Evolutionary conservation across 1,284 basidiomycete species (phyloP).

Genomic region (Malassezia vespertilionis): DNA sequence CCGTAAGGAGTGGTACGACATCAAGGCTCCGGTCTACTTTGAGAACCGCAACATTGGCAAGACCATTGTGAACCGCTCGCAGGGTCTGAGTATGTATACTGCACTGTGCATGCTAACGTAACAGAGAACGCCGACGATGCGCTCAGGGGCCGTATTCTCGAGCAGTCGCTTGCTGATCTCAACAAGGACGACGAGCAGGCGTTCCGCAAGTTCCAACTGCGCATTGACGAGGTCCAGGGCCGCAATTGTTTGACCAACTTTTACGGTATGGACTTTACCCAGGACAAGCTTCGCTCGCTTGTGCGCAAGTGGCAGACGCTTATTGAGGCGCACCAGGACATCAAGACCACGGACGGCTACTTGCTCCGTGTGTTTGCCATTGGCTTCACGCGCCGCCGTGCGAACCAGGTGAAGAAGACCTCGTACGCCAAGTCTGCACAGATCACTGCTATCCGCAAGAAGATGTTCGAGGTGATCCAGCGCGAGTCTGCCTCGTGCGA

Average conservation of each 20-base stretch:
- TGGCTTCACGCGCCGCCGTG: constrained; percentile 95
- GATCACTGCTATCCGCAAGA: constrained; percentile 93
- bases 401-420: constrained; percentile 95
- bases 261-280: constrained; percentile 99
- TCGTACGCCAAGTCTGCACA: constrained; percentile 94
- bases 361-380: constrained; percentile 97
- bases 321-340: constrained; percentile 96
- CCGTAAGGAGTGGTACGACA: constrained; percentile 99
- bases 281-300: constrained; percentile 98
- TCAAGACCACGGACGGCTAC: constrained; percentile 99
- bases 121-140: constrained; percentile 97
- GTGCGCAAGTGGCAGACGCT: constrained; percentile 99
- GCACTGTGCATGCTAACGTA: background rate
- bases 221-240: constrained; percentile 94
- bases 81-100: constrained; percentile 75
- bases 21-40: constrained; percentile 97
- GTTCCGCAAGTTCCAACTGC: constrained; percentile 98
- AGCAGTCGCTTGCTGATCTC: constrained; percentile 91
- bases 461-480: constrained; percentile 99
- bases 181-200: constrained; percentile 99
- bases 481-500: constrained; percentile 91
- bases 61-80: constrained; percentile 95
- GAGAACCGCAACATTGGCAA: constrained; percentile 94
- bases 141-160: constrained; percentile 90
- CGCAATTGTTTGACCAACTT: constrained; percentile 99